These are phyloP conservation scores for Penicillium psychrosexuale DNA, from an alignment of 2,329 filamentous ascomycete species.

Conservation along the genomic window DNA sequence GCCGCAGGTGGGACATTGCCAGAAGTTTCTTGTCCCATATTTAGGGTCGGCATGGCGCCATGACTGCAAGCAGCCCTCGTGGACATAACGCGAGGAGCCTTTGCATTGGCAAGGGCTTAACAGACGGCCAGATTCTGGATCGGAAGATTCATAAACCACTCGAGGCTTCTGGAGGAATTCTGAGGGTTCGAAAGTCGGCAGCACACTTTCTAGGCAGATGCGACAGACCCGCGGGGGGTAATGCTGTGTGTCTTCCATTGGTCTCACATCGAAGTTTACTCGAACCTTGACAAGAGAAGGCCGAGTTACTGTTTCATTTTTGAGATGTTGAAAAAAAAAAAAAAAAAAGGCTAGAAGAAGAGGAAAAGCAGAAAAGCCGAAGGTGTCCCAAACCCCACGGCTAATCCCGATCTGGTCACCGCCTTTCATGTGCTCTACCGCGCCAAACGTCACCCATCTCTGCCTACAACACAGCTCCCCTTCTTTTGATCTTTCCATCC, in stretches of 20 bases:
- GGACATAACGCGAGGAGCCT: slow-evolving; percentile 88
- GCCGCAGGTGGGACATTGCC: slow-evolving; percentile 81
- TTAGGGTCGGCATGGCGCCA: slow-evolving; percentile 75
- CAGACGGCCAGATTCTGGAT: slow-evolving; percentile 70
- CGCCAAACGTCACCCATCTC: slow-evolving; percentile 32
- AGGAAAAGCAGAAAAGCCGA: slow-evolving; percentile 16
- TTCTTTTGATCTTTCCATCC: slow-evolving; percentile 15
- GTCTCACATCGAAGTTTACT: slow-evolving; percentile 7
- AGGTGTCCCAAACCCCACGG: slow-evolving; percentile 6
- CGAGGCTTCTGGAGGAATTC: slow-evolving; percentile 56
- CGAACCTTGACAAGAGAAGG: background rate
- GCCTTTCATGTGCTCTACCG: slow-evolving; percentile 24
- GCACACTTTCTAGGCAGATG: slow-evolving; percentile 77
- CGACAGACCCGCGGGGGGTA: slow-evolving; percentile 77
- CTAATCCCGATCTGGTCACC: slow-evolving; percentile 21
- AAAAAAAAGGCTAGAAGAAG: slow-evolving; percentile 1
- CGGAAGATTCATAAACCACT: slow-evolving; percentile 70
- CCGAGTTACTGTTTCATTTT: slow-evolving; percentile 21
- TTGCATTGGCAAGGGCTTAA: slow-evolving; percentile 91
- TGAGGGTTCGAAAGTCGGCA: slow-evolving; percentile 59
- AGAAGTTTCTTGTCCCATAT: slow-evolving; percentile 67
- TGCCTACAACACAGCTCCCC: slow-evolving; percentile 25
- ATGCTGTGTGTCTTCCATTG: slow-evolving; percentile 39
- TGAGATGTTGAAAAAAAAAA: background rate
- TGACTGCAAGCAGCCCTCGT: slow-evolving; percentile 79